Conservation (phyloP, 2,329 filamentous ascomycete species). For the Trichoderma sp. region DNA sequence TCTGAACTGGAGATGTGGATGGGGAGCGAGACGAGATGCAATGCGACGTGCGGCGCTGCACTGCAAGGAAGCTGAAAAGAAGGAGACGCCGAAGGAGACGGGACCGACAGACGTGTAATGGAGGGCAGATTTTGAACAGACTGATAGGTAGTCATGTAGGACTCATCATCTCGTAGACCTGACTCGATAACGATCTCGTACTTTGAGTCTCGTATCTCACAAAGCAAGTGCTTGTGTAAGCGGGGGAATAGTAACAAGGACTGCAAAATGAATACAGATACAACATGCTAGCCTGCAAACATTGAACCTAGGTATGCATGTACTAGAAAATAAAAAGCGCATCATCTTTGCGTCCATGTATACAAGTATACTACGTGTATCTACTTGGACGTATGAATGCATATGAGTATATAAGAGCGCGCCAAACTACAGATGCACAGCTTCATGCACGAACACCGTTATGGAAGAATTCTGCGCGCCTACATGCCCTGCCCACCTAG, state of each 20-base stretch:
- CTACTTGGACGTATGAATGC: background rate
- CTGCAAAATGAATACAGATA: background rate
- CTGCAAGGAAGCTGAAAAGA: background rate
- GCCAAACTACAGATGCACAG: background rate
- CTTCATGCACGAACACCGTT: slow-evolving; percentile 6
- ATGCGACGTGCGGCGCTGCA: background rate
- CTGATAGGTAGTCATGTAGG: background rate
- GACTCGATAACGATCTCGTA: background rate
- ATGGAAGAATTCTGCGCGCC: background rate
- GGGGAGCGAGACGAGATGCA: background rate
- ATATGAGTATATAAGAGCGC: background rate
- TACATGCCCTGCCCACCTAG: background rate
- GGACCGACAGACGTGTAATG: background rate
- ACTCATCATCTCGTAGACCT: background rate
- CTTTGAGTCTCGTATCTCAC: background rate
- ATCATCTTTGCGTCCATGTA: background rate
- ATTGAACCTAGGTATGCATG: background rate
- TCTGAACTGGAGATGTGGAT: background rate
- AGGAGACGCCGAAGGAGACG: background rate
- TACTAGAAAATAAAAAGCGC: background rate
- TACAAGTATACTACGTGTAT: background rate
- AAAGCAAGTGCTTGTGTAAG: background rate
- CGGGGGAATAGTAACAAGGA: background rate
- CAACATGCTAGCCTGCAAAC: too few relatives aligned
- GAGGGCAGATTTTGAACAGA: background rate